Evolutionary conservation across 495 filamentous ascomycete genomes (phyloP).

Genomic region (Penicillium simplicissimum): DNA sequence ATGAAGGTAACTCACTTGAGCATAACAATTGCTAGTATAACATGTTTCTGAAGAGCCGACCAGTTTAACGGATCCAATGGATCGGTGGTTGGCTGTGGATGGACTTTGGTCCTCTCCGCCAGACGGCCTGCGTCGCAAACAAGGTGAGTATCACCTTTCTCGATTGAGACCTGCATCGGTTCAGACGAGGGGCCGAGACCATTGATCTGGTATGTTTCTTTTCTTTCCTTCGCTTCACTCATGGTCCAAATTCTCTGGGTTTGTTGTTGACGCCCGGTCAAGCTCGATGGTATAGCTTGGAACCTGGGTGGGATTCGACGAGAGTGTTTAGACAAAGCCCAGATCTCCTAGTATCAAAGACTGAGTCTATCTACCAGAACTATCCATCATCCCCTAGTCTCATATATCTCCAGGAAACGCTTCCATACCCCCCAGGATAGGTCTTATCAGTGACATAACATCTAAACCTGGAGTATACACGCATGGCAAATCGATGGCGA

Average conservation of each 20-base stretch:
- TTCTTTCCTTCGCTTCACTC: background rate
- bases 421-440: background rate
- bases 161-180: slow-evolving; percentile 1
- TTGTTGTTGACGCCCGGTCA: background rate
- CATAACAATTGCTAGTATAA: slow-evolving; percentile 58
- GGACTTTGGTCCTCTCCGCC: slow-evolving; percentile 40
- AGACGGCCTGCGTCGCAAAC: slow-evolving; percentile 15
- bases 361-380: background rate
- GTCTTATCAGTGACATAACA: background rate
- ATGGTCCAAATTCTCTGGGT: background rate
- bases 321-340: background rate
- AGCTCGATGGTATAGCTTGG: background rate
- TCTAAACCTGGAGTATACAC: background rate
- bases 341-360: background rate
- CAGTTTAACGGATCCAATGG: slow-evolving; percentile 62
- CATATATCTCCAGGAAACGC: background rate
- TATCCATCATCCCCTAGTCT: background rate
- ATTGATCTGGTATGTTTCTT: background rate
- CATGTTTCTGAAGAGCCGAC: slow-evolving; percentile 50
- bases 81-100: slow-evolving; percentile 55
- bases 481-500: background rate
- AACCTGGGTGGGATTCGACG: background rate
- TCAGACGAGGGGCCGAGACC: background rate
- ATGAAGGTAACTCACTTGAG: slow-evolving; percentile 41
- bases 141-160: slow-evolving; percentile 13